phyloP scores from a whole-genome alignment of 371 early-diverging fungal species.

The Pancytospora philotis region DNA sequence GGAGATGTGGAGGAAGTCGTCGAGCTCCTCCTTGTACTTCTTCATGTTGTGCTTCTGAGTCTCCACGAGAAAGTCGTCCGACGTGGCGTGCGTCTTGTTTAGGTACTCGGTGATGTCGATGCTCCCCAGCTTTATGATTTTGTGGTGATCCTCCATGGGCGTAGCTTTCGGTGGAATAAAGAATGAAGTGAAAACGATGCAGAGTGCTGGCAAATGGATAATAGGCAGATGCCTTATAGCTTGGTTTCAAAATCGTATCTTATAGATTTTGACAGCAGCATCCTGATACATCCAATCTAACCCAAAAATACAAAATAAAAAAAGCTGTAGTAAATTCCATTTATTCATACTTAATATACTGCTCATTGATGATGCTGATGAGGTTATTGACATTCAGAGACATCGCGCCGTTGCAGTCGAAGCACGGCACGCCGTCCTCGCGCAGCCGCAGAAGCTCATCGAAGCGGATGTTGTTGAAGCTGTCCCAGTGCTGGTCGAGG shows the following conservation, averaged over 20 bases:
- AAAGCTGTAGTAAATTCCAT: too few relatives aligned
- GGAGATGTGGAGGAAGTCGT: slow-evolving; percentile 6
- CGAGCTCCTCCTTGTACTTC: slow-evolving; percentile 14
- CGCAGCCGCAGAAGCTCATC: slow-evolving; percentile 51
- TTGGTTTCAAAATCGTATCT: too few relatives aligned
- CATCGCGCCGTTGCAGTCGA: slow-evolving; percentile 33
- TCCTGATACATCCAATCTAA: too few relatives aligned
- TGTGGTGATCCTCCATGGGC: slow-evolving; percentile 22
- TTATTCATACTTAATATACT: slow-evolving; percentile 44
- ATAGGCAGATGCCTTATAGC: too few relatives aligned
- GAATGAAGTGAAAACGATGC: too few relatives aligned
- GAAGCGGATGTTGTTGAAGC: slow-evolving; percentile 35
- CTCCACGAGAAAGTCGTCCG: slow-evolving; percentile 21
- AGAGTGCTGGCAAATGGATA: too few relatives aligned
- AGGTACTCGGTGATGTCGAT: slow-evolving; percentile 28
- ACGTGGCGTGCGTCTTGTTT: slow-evolving; percentile 21
- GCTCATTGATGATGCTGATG: slow-evolving; percentile 54
- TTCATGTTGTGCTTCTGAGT: slow-evolving; percentile 17
- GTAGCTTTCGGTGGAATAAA: too few relatives aligned
- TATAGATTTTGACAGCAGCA: too few relatives aligned
- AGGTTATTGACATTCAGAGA: slow-evolving; percentile 35
- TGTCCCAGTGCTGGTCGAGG: slow-evolving; percentile 19
- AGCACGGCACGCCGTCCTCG: slow-evolving; percentile 18
- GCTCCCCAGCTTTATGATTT: slow-evolving; percentile 21
- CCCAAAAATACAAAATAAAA: too few relatives aligned